Conservation (phyloP, 208 protist species). For the Trypanosoma brucei region DNA sequence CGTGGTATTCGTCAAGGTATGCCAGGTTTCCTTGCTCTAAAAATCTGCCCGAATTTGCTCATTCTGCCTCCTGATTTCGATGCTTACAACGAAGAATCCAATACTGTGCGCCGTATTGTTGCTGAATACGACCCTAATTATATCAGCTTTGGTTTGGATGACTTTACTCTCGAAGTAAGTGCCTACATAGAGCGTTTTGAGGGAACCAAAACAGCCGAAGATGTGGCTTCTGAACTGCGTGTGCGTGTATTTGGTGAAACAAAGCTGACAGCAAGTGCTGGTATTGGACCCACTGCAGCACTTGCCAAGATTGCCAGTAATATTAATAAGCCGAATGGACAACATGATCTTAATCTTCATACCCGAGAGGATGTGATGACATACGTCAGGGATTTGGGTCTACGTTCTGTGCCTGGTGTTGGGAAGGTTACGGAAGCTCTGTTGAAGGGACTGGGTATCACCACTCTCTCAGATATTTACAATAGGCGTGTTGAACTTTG, state of each 20-base stretch:
- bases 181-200: slow-evolving; percentile 51
- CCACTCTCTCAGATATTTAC: slow-evolving; percentile 61
- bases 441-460: slow-evolving; percentile 66
- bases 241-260: slow-evolving; percentile 75
- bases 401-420: slow-evolving; percentile 81
- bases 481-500: slow-evolving; percentile 65
- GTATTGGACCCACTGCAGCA: slow-evolving; percentile 80
- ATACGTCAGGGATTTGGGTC: slow-evolving; percentile 68
- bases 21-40: slow-evolving; percentile 92
- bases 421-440: slow-evolving; percentile 67
- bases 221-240: slow-evolving; percentile 72
- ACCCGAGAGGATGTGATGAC: slow-evolving; percentile 72
- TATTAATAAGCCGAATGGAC: slow-evolving; percentile 94
- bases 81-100: slow-evolving; percentile 71
- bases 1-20: slow-evolving; percentile 95
- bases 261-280: slow-evolving; percentile 78
- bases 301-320: slow-evolving; percentile 92
- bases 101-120: slow-evolving; percentile 69
- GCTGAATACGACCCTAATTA: slow-evolving; percentile 85
- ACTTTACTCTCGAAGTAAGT: slow-evolving; percentile 87
- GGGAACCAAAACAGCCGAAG: slow-evolving; percentile 37
- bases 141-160: slow-evolving; percentile 69
- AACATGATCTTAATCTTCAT: slow-evolving; percentile 79
- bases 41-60: slow-evolving; percentile 86
- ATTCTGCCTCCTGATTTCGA: slow-evolving; percentile 83